phyloP scores from a whole-genome alignment of 1,284 basidiomycete species.

The Pisolithus thermaeus region DNA sequence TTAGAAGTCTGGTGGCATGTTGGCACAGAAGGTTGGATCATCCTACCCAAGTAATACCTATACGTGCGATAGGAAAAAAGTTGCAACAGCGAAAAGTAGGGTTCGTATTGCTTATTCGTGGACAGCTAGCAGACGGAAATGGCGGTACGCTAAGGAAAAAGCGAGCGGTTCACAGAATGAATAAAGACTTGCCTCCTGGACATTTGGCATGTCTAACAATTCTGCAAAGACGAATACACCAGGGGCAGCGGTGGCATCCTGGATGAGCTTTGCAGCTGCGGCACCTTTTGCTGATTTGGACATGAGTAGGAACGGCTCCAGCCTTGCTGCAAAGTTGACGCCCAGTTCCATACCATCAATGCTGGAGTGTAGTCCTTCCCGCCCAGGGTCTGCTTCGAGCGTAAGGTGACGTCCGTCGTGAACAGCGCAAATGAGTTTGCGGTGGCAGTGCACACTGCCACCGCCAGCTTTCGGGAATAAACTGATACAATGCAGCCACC shows the following conservation, averaged over 20 bases:
- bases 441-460: too few species aligned
- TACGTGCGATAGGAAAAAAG: slow-evolving; percentile 89
- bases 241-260: slow-evolving; percentile 81
- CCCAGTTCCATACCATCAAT: slow-evolving; percentile 46
- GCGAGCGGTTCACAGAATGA: neutral
- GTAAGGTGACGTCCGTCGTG: too few species aligned
- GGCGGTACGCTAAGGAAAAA: neutral
- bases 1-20: neutral
- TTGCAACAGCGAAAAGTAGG: slow-evolving; percentile 62
- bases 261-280: slow-evolving; percentile 82
- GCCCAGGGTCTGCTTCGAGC: too few species aligned
- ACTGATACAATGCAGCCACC: too few species aligned
- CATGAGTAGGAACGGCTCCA: slow-evolving; percentile 87
- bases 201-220: slow-evolving; percentile 74
- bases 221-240: slow-evolving; percentile 91
- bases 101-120: slow-evolving; percentile 54
- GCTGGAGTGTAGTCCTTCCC: neutral
- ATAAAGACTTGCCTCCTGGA: slow-evolving; percentile 63
- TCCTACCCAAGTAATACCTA: slow-evolving; percentile 64
- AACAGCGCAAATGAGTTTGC: too few species aligned
- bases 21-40: neutral
- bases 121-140: slow-evolving; percentile 46
- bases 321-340: slow-evolving; percentile 51
- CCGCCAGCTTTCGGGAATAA: too few species aligned
- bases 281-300: slow-evolving; percentile 88